Base-by-base conservation (phyloP, 2,329 filamentous ascomycete species). In the Myriosclerotinia scirpicola region DNA sequence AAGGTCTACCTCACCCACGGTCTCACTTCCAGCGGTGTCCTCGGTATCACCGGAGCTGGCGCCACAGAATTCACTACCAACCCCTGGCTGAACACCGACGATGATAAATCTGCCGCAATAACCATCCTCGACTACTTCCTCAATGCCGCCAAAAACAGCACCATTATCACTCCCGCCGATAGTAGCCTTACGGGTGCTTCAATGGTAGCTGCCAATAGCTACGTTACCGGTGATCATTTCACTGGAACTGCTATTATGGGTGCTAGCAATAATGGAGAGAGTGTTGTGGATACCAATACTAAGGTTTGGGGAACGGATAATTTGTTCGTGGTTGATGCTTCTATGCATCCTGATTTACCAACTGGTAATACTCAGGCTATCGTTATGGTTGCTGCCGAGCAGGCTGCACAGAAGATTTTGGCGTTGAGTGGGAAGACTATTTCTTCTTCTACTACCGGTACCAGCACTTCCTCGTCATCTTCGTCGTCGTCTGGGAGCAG, bases 291-390 rank as follows among this genome's bases (percentile, higher is more conserved):
- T 71, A 75, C 81, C 17, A 78, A 89, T 76, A 83, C 85, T 60
- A 85, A 84, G 77, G 86, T 90, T 6, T 89, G 85, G 72, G 87
- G 87, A 44, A 89, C 84, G 0, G 85, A 89, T 71, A 89, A 90
- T 76, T 77, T 89, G 60, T 89, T 87, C 73, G 84, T 90, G 20
- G 85, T 90, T 11, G 87, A 90, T 72, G 88, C 84, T 0, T 84
- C 83, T 68, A 86, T 90, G 72, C 88, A 90, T 79, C 87, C 88
- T 0, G 88, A 88, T 72, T 83, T 90, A 69, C 82, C 87, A 2
- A 88, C 87, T 0, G 85, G 87, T 30, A 91, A 91, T 77, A 89
- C 88, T 2, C 84, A 86, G 55, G 84, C 86, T 1, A 83, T 85
- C 60, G 84, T 90, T 71, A 86, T 90, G 76, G 81, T 87, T 50